Base-by-base conservation (phyloP, 768 basidiomycete genomes). In the Dacryopinax spathularia region DNA sequence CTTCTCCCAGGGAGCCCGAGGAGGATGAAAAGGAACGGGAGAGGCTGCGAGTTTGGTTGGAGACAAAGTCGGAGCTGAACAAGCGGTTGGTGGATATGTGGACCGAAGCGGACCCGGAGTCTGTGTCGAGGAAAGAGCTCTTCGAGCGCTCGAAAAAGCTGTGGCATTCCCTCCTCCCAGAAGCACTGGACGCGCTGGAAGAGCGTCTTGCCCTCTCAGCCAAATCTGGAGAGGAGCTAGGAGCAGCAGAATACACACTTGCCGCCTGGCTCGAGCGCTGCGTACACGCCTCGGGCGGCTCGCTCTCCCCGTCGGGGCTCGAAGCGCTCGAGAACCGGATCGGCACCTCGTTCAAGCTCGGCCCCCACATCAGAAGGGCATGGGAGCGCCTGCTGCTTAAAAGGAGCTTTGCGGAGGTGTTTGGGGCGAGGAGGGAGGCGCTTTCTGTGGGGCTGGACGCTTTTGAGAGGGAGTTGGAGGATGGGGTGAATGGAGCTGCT, bases 131-230 rank as follows among this genome's bases (percentile, higher is more conserved):
- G 39, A 4, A 6, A 22, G 39, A 41, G 39, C 39, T 41, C 18
- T 41, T 41, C 39, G 22, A 41, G 39, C 39, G 39, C 39, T 41
- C 39, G 39, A 15, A 22, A 15, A 41, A 18, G 4, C 39, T 41
- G 4, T 41, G 31, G 25, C 25, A 22, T 35, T 16, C 22, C 33
- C 29, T 16, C 39, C 60, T 61, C 13, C 34, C 31, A 12, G 31
- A 36, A 33, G 20, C 34, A 35, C 22, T 35, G 63, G 33, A 59
- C 27, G 39, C 33, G 63, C 34, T 64, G 60, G 64, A 41, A 22
- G 39, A 41, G 39, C 39, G 16, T 22, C 16, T 41, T 5, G 39
- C 18, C 39, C 18, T 15, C 39, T 22, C 39, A 22, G 16, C 22
- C 39, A 18, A 22, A 61, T 37, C 44, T 4, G 61, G 31, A 62